Evolutionary conservation across 2,329 filamentous ascomycete genomes (phyloP), one percentile per base, ranked within the genome.

Genomic region (Cadophora sp.): DNA sequence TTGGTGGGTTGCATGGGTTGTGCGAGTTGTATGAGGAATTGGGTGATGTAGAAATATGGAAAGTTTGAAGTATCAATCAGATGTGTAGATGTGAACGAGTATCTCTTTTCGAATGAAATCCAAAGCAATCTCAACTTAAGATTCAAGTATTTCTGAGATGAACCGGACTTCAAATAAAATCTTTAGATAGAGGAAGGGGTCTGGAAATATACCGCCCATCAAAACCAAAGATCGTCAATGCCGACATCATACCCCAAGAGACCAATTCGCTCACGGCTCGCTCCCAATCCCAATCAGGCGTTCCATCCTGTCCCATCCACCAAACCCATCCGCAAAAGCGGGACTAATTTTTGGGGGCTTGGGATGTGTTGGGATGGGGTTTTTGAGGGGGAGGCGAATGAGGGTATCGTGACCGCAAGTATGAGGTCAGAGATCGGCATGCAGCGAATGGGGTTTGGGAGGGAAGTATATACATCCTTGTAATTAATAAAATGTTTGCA

Each of bases 341-440:
- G 27, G 16, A 3, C 48, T 6, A 30, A 51, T 30, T 4, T 14
- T 4, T 30, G 27, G 4, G 3, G 27, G 27, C 4, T 6, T 16
- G 24, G 22, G 36, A 39, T 39, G 7, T 4, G 11, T 3, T 51
- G 5, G 27, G 27, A 30, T 53, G 24, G 50, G 50, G 50, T 14
- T 53, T 53, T 53, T 53, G 50, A 14, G 48, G 48, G 48, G 50
- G 48, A 30, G 11, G 22, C 16, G 27, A 27, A 4, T 53, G 50
- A 53, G 50, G 50, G 50, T 33, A 53, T 53, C 24, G 50, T 53
- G 50, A 53, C 50, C 50, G 50, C 16, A 30, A 53, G 50, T 53
- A 53, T 53, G 50, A 53, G 50, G 50, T 53, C 50, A 53, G 50
- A 33, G 50, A 53, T 33, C 50, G 50, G 11, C 50, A 53, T 4